phyloP scores from a whole-genome alignment of 495 filamentous ascomycete species.

The Cryomyces antarcticus region DNA sequence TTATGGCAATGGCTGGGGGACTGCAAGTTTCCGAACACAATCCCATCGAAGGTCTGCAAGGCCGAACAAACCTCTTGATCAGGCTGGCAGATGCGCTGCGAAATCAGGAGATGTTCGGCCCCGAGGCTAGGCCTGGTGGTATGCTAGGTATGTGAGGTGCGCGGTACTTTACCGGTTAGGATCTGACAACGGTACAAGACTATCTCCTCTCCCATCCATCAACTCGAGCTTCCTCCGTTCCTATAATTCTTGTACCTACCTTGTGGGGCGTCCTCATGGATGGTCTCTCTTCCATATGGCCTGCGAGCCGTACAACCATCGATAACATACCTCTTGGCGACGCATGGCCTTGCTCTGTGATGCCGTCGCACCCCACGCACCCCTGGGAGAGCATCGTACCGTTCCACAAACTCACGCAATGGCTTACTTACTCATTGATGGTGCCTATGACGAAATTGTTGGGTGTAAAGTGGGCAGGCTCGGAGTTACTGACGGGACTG shows the following conservation, averaged over 20 bases:
- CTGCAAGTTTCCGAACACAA: slow-evolving; percentile 70
- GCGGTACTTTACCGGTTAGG: background rate
- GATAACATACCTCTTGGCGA: slow-evolving; percentile 81
- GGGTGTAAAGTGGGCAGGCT: slow-evolving; percentile 54
- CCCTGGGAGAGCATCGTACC: slow-evolving; percentile 90
- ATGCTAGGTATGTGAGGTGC: slow-evolving; percentile 55
- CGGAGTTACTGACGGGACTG: slow-evolving; percentile 59
- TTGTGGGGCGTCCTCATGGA: slow-evolving; percentile 82
- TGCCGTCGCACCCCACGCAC: slow-evolving; percentile 57
- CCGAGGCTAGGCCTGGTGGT: slow-evolving; percentile 70
- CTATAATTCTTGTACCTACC: slow-evolving; percentile 77
- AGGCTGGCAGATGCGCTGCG: slow-evolving; percentile 57
- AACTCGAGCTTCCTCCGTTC: slow-evolving; percentile 67
- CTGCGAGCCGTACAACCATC: slow-evolving; percentile 66
- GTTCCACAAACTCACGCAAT: slow-evolving; percentile 83
- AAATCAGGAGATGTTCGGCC: slow-evolving; percentile 70
- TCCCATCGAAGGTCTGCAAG: slow-evolving; percentile 72
- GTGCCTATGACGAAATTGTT: slow-evolving; percentile 67
- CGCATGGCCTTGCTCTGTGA: slow-evolving; percentile 74
- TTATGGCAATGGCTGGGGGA: slow-evolving; percentile 53
- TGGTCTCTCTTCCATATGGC: slow-evolving; percentile 77
- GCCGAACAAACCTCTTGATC: slow-evolving; percentile 61
- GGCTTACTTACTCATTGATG: slow-evolving; percentile 78
- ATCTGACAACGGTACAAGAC: slow-evolving; percentile 28
- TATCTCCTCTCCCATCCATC: slow-evolving; percentile 81